These are phyloP conservation scores for Raffaelea albimanens DNA, from an alignment of 2,329 filamentous ascomycete genomes.

Conservation along the genomic window DNA sequence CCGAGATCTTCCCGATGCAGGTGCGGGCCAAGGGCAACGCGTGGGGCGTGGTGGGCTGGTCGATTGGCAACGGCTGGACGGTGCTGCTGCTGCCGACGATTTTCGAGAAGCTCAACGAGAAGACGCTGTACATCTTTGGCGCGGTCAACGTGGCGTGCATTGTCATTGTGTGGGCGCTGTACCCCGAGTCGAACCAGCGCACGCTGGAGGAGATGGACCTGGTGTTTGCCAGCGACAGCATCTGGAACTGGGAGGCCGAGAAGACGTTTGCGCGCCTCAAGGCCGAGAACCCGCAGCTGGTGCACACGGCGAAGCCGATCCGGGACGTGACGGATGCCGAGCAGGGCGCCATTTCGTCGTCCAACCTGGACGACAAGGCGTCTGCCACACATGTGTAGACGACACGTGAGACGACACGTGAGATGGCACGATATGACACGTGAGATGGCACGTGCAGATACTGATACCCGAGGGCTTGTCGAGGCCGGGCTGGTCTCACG, in stretches of 20 bases:
- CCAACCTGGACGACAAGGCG: not conserved
- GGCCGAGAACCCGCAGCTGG: conserved; percentile 12
- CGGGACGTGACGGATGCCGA: not conserved
- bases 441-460: too few species aligned
- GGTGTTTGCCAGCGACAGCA: conserved; percentile 56
- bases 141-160: conserved; percentile 57
- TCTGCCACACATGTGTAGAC: not conserved
- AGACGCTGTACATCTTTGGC: conserved; percentile 66
- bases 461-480: too few species aligned
- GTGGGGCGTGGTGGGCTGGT: conserved; percentile 69
- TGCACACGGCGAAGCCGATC: not conserved
- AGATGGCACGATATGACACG: too few species aligned
- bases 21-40: conserved; percentile 67
- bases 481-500: too few species aligned
- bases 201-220: conserved; percentile 70
- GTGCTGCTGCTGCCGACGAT: conserved; percentile 47
- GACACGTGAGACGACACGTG: too few species aligned
- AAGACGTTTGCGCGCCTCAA: conserved; percentile 13
- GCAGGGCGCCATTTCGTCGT: not conserved
- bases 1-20: conserved; percentile 65
- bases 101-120: conserved; percentile 55
- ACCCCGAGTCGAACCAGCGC: conserved; percentile 64
- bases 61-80: conserved; percentile 49
- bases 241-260: conserved; percentile 55
- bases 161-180: conserved; percentile 63